Base-by-base conservation (phyloP, 2,329 filamentous ascomycete genomes). In the Rhytidhysteron rufulum region DNA sequence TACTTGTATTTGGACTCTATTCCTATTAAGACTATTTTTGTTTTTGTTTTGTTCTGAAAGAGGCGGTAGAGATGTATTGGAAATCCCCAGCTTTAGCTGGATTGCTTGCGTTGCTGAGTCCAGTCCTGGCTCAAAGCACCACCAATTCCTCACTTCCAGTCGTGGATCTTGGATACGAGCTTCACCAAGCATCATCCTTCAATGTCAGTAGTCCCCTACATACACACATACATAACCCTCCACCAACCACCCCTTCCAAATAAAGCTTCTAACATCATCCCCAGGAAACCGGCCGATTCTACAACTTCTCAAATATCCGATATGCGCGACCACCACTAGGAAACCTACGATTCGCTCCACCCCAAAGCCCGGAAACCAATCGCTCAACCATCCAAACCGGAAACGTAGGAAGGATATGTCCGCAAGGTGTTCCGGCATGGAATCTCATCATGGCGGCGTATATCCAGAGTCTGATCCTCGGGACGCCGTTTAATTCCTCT, bases 121-220 rank as follows among this genome's bases (percentile, higher is more conserved):
- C 24, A 19, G 19, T 35, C 11, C 13, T 22, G 15, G 33, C 33
- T 18, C 30, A 32, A 16, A 8, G 10, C 15, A 20, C 16, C 19
- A 22, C 17, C 6, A 35, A 33, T 33, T 33, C 31, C 11, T 33
- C 36, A n/a, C 48, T 74, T 13, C 72, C 72, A 27, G 57, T 60
- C 16, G 71, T 80, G 6, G 74, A 80, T 50, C 60, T 80, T 8
- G 75, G 74, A 30, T 79, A 79, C 53, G 67, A 74, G 40, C 55
- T 75, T 17, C 72, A 79, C 37, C 65, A 69, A 49, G 75, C 71
- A 22, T 55, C 69, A 4, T 53, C 54, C 10, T 69, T 68, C 50
- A 74, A 75, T 57, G 68, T 70, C 41, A 15, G 59, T 58, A 71
- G 17, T 63, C 72, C 16, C 16, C 27, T 13, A 30, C 27, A 8